These are phyloP conservation scores for Pseudevernia furfuracea DNA, from an alignment of 495 filamentous ascomycete species.

Conservation along the genomic window DNA sequence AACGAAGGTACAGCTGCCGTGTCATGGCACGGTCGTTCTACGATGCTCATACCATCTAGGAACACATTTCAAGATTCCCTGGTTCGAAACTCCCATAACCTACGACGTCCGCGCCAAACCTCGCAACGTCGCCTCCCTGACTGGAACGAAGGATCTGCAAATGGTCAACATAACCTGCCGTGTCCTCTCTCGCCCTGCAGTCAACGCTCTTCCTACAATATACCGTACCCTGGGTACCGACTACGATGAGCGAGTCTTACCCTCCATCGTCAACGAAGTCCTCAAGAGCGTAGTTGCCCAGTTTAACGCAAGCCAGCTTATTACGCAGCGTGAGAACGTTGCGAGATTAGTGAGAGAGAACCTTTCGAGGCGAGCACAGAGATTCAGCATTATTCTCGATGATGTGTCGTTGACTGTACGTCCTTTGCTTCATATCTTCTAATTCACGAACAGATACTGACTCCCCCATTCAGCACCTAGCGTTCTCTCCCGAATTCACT, in stretches of 20 bases:
- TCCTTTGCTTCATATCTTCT: background rate
- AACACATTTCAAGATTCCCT: slow-evolving; percentile 88
- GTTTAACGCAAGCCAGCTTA: slow-evolving; percentile 97
- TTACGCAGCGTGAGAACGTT: slow-evolving; percentile 97
- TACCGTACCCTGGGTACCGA: slow-evolving; percentile 93
- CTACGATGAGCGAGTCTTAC: slow-evolving; percentile 94
- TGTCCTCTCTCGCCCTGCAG: slow-evolving; percentile 86
- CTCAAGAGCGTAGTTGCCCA: slow-evolving; percentile 98
- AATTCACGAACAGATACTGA: background rate
- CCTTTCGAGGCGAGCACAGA: slow-evolving; percentile 77
- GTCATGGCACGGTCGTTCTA: background rate
- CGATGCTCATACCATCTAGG: slow-evolving; percentile 41
- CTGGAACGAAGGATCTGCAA: slow-evolving; percentile 97
- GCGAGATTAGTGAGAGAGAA: slow-evolving; percentile 87
- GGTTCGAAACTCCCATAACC: slow-evolving; percentile 93
- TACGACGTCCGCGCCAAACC: slow-evolving; percentile 98
- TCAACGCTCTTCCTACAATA: slow-evolving; percentile 87
- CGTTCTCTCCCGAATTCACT: slow-evolving; percentile 98
- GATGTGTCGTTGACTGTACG: slow-evolving; percentile 95
- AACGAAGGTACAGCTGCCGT: slow-evolving; percentile 61
- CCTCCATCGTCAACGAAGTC: slow-evolving; percentile 97
- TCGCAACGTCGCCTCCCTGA: slow-evolving; percentile 91
- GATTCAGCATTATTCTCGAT: slow-evolving; percentile 95
- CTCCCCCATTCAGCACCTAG: slow-evolving; percentile 54
- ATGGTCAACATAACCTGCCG: slow-evolving; percentile 99